These are phyloP conservation scores for Ophiostoma quercus DNA, from an alignment of 2,329 filamentous ascomycete species.

Conservation along the genomic window DNA sequence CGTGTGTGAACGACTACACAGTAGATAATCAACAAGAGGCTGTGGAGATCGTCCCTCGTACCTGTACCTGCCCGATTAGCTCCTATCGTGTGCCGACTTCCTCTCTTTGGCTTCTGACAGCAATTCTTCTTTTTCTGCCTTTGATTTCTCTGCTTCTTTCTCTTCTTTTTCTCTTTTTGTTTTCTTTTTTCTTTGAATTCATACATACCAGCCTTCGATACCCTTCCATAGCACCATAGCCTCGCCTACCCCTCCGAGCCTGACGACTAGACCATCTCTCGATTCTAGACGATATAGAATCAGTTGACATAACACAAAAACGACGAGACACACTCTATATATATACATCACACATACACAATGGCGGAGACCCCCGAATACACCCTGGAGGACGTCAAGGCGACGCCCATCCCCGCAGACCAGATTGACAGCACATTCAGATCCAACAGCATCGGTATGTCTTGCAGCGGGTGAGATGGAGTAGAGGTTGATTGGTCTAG, in stretches of 20 bases:
- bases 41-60: constrained; percentile 10
- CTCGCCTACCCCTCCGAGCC: neutral
- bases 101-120: constrained; percentile 13
- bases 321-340: neutral
- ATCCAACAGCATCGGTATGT: constrained; percentile 55
- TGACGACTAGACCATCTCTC: neutral
- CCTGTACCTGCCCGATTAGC: constrained; percentile 9
- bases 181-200: neutral
- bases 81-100: constrained; percentile 7
- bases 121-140: neutral
- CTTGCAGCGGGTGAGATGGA: neutral
- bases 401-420: constrained; percentile 45
- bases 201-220: neutral
- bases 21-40: neutral
- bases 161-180: neutral
- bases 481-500: too few species aligned
- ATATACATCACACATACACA: neutral
- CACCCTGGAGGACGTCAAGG: constrained; percentile 51
- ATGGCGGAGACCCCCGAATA: constrained; percentile 42
- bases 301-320: neutral
- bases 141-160: neutral
- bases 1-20: neutral
- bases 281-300: neutral
- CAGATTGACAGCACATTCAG: constrained; percentile 59
- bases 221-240: constrained; percentile 5